phyloP scores from a whole-genome alignment of 495 filamentous ascomycete genomes.

The Aspergillus funiculosus region DNA sequence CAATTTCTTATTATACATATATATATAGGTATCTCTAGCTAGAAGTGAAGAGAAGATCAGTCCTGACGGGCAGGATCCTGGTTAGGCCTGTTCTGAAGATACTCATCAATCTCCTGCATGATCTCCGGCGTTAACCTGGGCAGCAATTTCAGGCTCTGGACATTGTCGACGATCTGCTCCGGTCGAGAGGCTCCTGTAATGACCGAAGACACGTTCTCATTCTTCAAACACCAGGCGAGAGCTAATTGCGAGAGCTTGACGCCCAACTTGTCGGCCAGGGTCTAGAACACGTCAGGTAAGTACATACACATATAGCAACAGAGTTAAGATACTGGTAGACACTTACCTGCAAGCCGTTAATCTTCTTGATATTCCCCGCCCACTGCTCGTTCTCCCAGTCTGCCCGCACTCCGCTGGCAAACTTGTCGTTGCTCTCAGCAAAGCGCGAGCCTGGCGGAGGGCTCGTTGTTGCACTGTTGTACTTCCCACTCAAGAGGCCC shows the following conservation, averaged over 20 bases:
- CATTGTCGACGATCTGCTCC: conserved; percentile 68
- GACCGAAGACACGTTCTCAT: conserved; percentile 64
- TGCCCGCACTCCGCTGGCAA: conserved; percentile 27
- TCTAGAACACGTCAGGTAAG: conserved; percentile 25
- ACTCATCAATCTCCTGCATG: conserved; percentile 62
- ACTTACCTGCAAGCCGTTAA: conserved; percentile 21
- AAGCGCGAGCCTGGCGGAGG: conserved; percentile 36
- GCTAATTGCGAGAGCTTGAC: conserved; percentile 61
- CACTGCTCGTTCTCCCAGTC: conserved; percentile 26
- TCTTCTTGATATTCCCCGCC: conserved; percentile 26
- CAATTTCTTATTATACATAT: too few species aligned
- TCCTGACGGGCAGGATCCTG: conserved; percentile 21
- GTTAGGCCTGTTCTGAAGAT: conserved; percentile 58
- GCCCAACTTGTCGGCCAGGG: conserved; percentile 62
- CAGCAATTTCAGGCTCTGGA: conserved; percentile 55
- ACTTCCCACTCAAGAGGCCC: conserved; percentile 76
- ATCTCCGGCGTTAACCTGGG: conserved; percentile 62
- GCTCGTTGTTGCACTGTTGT: conserved; percentile 50
- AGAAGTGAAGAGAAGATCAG: conserved; percentile 1
- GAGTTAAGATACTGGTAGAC: too few species aligned
- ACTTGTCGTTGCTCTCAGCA: conserved; percentile 36
- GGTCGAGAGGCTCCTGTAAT: conserved; percentile 73
- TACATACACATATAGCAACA: background rate
- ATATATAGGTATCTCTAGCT: too few species aligned
- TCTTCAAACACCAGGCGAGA: conserved; percentile 75